These are phyloP conservation scores for Sugiyamaella castrensis DNA, from an alignment of 1,139 yeast species.

Conservation along the genomic window DNA sequence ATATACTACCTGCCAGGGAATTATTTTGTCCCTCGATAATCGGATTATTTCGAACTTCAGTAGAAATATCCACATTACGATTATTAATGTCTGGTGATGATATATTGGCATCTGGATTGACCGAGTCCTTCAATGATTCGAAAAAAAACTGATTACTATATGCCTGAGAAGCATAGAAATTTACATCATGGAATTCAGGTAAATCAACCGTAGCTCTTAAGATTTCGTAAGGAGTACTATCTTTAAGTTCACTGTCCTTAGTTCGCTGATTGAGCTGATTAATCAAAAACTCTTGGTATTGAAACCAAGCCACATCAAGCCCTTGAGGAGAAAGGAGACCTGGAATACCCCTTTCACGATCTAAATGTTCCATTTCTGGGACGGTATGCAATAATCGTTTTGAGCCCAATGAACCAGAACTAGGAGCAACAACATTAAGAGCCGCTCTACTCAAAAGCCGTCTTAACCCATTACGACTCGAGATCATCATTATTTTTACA, in stretches of 20 bases:
- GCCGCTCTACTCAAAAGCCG: neutral
- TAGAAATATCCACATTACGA: conserved; percentile 25
- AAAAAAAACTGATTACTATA: conserved; percentile 91
- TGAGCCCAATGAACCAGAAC: neutral
- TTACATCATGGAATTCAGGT: conserved; percentile 56
- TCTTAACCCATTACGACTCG: neutral
- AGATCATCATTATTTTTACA: neutral
- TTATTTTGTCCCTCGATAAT: conserved; percentile 4
- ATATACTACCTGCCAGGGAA: neutral
- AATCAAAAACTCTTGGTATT: conserved; percentile 70
- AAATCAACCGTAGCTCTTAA: conserved; percentile 66
- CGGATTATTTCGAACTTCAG: conserved; percentile 25
- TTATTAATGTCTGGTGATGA: conserved; percentile 17
- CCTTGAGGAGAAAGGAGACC: conserved; percentile 72
- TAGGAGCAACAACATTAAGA: neutral
- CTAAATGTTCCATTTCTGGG: conserved; percentile 34
- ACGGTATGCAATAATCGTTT: conserved; percentile 25
- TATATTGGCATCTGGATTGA: conserved; percentile 28
- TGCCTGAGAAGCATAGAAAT: conserved; percentile 84
- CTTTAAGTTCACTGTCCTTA: conserved; percentile 23
- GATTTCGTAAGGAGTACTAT: conserved; percentile 46
- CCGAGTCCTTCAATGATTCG: conserved; percentile 51
- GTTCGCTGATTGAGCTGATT: conserved; percentile 55
- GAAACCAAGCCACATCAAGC: conserved; percentile 72
- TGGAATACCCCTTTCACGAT: conserved; percentile 53